Base-by-base conservation (phyloP, 208 protist genomes). In the Giardia duodenalis region DNA sequence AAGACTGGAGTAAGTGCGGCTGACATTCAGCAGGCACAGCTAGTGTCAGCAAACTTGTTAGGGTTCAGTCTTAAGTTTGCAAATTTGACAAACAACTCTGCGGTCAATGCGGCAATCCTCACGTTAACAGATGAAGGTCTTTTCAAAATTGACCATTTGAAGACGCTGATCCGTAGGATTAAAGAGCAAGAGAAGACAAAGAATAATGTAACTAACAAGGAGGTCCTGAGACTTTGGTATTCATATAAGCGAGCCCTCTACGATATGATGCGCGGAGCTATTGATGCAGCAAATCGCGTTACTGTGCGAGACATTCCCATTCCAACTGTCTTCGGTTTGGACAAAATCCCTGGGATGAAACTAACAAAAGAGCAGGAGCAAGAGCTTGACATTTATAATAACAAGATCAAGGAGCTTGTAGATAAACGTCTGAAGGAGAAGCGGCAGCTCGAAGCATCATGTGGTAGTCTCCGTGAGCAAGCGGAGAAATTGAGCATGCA, bases 211-310 rank as follows among this genome's bases (percentile, higher is more conserved):
- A 91, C 45, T 47, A 1, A 3, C 1, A 2, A 1, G 4, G 44
- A 47, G 45, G 88, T 91, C 2, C 4, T 91, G 4, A 1, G 44
- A 2, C 1, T 91, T 1, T 22, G 42, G 4, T 22, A 22, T 2
- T 22, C 88, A n/a, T 91, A 91, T 91, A 91, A 91, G 45, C 1
- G 88, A 43, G 88, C 88, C 2, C 10, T 91, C 1, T 91, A 91
- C 47, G 88, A 91, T 43, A 91, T 91, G 88, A 91, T 91, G 88
- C 2, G 88, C 2, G 88, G 88, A 2, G n/a, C 88, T 46, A 47
- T 91, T n/a, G 88, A 91, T 48, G 88, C 88, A 67, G 10, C 10
- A 1, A 91, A 91, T 48, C 1, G 44, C n/a, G 2, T 91, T 47
- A 91, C 10, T 19, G 44, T 91, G 44, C 88, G 88, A 2, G 88